These are phyloP conservation scores for Leccinum subgranulosum DNA, from an alignment of 768 basidiomycete species.

Conservation along the genomic window DNA sequence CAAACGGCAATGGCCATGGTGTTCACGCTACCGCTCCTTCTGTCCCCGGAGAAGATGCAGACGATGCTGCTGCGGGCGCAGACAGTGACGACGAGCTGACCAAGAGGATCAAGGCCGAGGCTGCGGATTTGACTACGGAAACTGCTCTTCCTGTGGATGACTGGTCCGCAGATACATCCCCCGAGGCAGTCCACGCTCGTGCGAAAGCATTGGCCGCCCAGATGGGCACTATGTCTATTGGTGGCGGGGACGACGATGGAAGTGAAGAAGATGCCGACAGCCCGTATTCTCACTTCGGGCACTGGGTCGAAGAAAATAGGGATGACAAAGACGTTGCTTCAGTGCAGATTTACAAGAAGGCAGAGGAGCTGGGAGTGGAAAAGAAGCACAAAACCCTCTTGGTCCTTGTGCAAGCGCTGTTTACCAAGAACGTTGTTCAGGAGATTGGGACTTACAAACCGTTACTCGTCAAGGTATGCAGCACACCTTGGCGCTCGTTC, in stretches of 20 bases:
- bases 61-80: slow-evolving; percentile 43
- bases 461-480: slow-evolving; percentile 66
- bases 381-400: slow-evolving; percentile 92
- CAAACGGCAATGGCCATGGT: slow-evolving; percentile 46
- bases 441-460: slow-evolving; percentile 66
- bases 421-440: slow-evolving; percentile 64
- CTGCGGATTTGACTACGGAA: slow-evolving; percentile 67
- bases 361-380: slow-evolving; percentile 86
- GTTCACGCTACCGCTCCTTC: slow-evolving; percentile 38
- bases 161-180: slow-evolving; percentile 91
- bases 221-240: slow-evolving; percentile 50
- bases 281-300: slow-evolving; percentile 79
- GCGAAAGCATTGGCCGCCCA: slow-evolving; percentile 64
- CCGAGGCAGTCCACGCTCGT: slow-evolving; percentile 84
- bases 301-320: slow-evolving; percentile 78
- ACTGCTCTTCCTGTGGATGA: slow-evolving; percentile 64
- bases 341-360: slow-evolving; percentile 80
- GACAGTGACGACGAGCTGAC: slow-evolving; percentile 89
- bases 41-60: slow-evolving; percentile 40
- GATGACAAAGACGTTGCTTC: slow-evolving; percentile 35
- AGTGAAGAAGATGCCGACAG: slow-evolving; percentile 86
- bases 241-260: slow-evolving; percentile 74
- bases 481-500: not conserved
- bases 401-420: slow-evolving; percentile 80
- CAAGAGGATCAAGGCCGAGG: slow-evolving; percentile 88